Evolutionary conservation across 495 filamentous ascomycete species (phyloP), one percentile per base, ranked within the genome.

Genomic region (Aspergillus taichungensis): DNA sequence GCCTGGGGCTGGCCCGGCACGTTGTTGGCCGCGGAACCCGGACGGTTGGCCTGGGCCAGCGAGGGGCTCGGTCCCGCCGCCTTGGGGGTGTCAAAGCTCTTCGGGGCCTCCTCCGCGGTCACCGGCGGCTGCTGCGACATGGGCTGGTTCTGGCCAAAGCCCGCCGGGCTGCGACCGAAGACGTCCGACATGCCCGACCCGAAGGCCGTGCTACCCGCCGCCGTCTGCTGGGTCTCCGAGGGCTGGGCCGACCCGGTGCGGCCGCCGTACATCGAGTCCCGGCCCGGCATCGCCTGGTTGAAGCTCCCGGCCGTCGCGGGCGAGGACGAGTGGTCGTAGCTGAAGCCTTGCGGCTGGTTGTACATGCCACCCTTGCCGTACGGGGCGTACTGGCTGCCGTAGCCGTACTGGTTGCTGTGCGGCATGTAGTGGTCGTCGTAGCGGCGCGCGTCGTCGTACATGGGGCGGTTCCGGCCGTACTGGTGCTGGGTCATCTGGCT

Each of bases 311-410:
- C 77, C 40, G 77, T 80, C 10, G 80, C 87, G 12, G 87, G 87
- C 11, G 88, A 91, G 13, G 84, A 81, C 13, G 76, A 71, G 56
- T 94, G 76, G 9, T 90, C 88, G 58, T 87, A 91, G 6, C 85
- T 83, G 63, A 92, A 95, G 41, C 65, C 83, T 51, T 86, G 83
- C 24, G 82, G 82, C 62, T 87, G 86, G 46, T 79, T 80, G 56
- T 95, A 94, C 68, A 89, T 79, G 36, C 79, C 82, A 43, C 71
- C 81, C 69, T 94, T 91, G 56, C 81, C 83, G 49, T 89, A 90
- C 3, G 82, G 83, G n/a, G 66, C 79, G 38, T 80, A 84, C 56
- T 88, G 86, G 49, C 72, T 83, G 47, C 75, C 76, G 57, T 86
- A 88, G 36, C 74, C 78, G 55, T 77, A 82, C 60, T 88, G 73